Evolutionary conservation across 345 rosid genomes (phyloP), one percentile per base, ranked within the genome.

Genomic region (Mangifera indica): DNA sequence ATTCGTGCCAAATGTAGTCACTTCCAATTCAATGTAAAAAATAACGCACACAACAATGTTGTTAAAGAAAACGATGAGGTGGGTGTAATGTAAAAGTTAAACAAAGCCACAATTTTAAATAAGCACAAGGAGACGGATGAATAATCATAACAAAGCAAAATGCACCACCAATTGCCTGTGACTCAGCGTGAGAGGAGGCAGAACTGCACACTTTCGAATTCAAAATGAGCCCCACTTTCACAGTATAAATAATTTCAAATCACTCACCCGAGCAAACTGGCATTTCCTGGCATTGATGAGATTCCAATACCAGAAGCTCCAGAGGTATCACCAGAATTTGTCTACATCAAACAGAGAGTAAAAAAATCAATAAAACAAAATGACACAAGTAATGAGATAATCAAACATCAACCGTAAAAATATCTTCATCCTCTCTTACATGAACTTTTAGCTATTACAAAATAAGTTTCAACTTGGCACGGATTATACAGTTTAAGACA

Each of bases 211-310:
- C 42, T 5, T 37, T 37, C 7, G 42, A 37, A 9, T 37, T 66
- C 17, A 54, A 20, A 37, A 49, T 10, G n/a, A 25, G 22, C 57
- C 22, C 3, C 29, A 13, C 21, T 22, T 63, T 45, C 49, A 57
- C 46, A 60, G 29, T 9, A 69, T 5, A 56, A 72, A 60, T n/a
- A 29, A 22, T 73, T 49, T 46, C 52, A 18, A 67, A 32, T 8
- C 53, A 81, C 97, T 82, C 76, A 95, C 98, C 97, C 98, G 48
- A 95, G 90, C 77, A 95, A 75, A 83, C 99, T 77, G 63, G 92
- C 87, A 82, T 91, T 87, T 84, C 93, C 99, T 66, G 90, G 97
- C 48, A 88, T 81, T 44, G 89, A 88, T 37, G 97, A 85, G 73
- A 84, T 82, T 79, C 97, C 96, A 18, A 73, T 70, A 32, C 77